Base-by-base conservation (phyloP, 768 basidiomycete species). In the Pleurotus tuber-regium region DNA sequence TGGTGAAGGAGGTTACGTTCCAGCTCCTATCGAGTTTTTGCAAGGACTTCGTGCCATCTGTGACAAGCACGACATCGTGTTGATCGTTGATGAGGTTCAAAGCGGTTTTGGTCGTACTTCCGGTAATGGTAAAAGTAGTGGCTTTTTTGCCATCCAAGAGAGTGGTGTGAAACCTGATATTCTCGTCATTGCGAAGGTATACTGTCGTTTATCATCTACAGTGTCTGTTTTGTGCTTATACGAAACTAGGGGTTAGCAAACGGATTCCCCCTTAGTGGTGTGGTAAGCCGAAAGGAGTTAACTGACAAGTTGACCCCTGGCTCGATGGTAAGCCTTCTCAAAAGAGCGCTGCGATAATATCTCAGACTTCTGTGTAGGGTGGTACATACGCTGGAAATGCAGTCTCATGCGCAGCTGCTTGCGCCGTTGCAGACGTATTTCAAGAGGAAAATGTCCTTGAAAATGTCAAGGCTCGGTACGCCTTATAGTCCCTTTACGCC, bases 1-100 rank as follows among this genome's bases (percentile, higher is more conserved):
- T 25, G 95, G 94, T 21, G 96, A 98, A 68, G 96, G 96, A 29
- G 96, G 96, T 1, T 98, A 98, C 67, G 89, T 97, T 12, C 85
- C 91, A 24, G 91, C 93, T 0, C 91, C 93, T 0, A 62, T 81
- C 1, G 80, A 81, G 18, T 98, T 89, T 73, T 67, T 98, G 53
- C 76, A 80, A 40, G 92, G 91, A 18, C 69, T 98, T 39, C 76
- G 94, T 54, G 74, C 76, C 46, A 75, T 94, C n/a, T 98, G 95
- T 67, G 92, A 97, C 64, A 76, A 86, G 65, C 76, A 98, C 63
- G 83, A 78, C 7, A 89, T 98, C 42, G 65, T 98, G 51, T 75
- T 98, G 53, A 88, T 93, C 59, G 67, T 88, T 33, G 90, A 93
- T 54, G 91, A 93, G 65, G 88, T 93, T 8, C 95, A 98, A 70